phyloP scores from a whole-genome alignment of 352 stramenopile species.

The Elongisporangium senticosum region DNA sequence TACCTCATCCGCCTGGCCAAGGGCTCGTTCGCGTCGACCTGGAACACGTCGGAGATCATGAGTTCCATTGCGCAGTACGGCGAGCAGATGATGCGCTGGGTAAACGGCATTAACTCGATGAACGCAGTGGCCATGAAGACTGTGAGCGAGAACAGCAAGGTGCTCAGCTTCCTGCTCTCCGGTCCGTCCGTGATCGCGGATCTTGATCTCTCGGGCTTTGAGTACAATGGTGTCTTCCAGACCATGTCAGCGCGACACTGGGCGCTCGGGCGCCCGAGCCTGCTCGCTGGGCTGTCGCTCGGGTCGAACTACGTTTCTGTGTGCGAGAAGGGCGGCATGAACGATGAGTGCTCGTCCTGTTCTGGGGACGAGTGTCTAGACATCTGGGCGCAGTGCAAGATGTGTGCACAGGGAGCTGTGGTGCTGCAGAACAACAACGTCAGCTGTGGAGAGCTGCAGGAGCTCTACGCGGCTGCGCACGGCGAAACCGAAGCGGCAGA shows the following conservation, averaged over 20 bases:
- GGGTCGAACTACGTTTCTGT: constrained; percentile 19
- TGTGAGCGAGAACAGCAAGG: constrained; percentile 13
- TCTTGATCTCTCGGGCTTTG: constrained; percentile 29
- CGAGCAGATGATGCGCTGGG: constrained; percentile 61
- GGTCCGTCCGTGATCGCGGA: constrained; percentile 10
- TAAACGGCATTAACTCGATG: constrained; percentile 48
- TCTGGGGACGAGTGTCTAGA: constrained; percentile 17
- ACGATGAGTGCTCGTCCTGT: constrained; percentile 22
- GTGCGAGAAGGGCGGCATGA: constrained; percentile 10
- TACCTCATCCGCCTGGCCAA: constrained; percentile 46
- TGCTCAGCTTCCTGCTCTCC: constrained; percentile 19
- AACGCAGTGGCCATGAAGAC: constrained; percentile 32
- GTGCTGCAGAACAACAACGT: constrained; percentile 25
- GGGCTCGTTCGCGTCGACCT: constrained; percentile 33
- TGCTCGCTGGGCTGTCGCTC: constrained; percentile 30
- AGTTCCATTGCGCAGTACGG: constrained; percentile 34
- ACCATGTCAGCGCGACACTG: constrained; percentile 24
- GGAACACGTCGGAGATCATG: constrained; percentile 17
- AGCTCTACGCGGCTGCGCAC: constrained; percentile 18
- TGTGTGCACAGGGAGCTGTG: constrained; percentile 15
- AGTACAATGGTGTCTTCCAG: constrained; percentile 42
- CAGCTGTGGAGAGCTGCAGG: constrained; percentile 20
- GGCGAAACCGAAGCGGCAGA: constrained; percentile 9
- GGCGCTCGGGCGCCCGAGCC: constrained; percentile 37
- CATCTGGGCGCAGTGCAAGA: constrained; percentile 30